Evolutionary conservation across 805 yeast species (phyloP).

Genomic region (Pichia gijzeniarum): DNA sequence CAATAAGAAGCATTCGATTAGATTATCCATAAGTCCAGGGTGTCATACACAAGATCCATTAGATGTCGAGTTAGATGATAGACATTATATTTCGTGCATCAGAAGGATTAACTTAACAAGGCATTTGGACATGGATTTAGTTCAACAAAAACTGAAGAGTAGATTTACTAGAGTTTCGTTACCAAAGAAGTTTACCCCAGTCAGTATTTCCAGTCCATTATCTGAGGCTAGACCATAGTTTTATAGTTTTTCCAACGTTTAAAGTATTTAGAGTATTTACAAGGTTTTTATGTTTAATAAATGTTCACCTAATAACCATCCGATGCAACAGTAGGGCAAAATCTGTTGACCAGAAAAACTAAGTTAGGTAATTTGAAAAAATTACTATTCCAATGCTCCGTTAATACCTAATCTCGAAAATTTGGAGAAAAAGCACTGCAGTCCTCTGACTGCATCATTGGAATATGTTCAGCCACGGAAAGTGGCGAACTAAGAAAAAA

Average conservation of each 20-base stretch:
- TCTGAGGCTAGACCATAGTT: slow-evolving; percentile 17
- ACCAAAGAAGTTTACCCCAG: slow-evolving; percentile 89
- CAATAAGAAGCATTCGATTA: slow-evolving; percentile 78
- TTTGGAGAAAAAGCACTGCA: slow-evolving; percentile 39
- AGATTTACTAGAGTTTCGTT: slow-evolving; percentile 81
- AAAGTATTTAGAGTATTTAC: too few species aligned
- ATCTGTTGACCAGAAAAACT: slow-evolving; percentile 10
- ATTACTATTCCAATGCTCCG: slow-evolving; percentile 52
- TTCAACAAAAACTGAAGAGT: slow-evolving; percentile 70
- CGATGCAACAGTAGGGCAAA: slow-evolving; percentile 8
- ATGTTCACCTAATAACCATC: slow-evolving; percentile 13
- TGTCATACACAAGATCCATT: slow-evolving; percentile 97
- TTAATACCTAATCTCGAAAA: slow-evolving; percentile 37
- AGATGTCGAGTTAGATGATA: slow-evolving; percentile 92
- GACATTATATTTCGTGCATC: slow-evolving; percentile 94
- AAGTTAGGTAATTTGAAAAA: slow-evolving; percentile 6
- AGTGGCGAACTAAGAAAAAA: slow-evolving; percentile 14
- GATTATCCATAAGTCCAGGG: slow-evolving; percentile 93
- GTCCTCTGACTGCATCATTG: slow-evolving; percentile 51
- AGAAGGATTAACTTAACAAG: slow-evolving; percentile 86
- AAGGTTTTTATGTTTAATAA: too few species aligned
- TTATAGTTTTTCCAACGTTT: background rate
- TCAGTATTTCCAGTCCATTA: slow-evolving; percentile 61
- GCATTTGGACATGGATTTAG: slow-evolving; percentile 87
- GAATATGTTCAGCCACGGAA: slow-evolving; percentile 19